These are phyloP conservation scores for Cantharellus cinnabarinus DNA, from an alignment of 768 basidiomycete species.

Conservation along the genomic window DNA sequence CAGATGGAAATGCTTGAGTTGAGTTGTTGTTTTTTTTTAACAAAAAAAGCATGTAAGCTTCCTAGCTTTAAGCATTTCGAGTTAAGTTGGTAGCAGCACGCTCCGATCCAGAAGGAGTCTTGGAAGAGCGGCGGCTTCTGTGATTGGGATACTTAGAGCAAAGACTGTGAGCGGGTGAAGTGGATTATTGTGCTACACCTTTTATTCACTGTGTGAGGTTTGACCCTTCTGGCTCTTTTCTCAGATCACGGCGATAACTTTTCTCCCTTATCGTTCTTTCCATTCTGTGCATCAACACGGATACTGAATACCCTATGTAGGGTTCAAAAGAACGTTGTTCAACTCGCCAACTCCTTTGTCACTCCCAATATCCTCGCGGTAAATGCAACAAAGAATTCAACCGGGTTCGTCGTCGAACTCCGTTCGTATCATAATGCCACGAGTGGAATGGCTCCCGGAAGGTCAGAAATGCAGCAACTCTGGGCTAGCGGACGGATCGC, in stretches of 20 bases:
- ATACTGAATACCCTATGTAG: conserved; percentile 22
- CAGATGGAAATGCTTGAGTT: too few species aligned
- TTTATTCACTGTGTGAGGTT: not conserved
- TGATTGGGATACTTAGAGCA: too few species aligned
- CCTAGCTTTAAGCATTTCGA: too few species aligned
- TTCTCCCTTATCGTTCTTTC: not conserved
- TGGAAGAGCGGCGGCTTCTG: too few species aligned
- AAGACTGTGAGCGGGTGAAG: too few species aligned
- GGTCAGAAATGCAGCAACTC: conserved; percentile 42
- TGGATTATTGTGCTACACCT: not conserved
- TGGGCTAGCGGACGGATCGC: too few species aligned
- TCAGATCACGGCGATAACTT: not conserved
- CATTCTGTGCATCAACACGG: not conserved
- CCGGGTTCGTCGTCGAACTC: conserved; percentile 89
- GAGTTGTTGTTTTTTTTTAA: too few species aligned
- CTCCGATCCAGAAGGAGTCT: too few species aligned
- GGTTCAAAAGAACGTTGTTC: conserved; percentile 96
- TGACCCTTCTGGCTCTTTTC: too few species aligned
- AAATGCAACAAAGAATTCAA: conserved; percentile 97
- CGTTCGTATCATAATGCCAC: conserved; percentile 94
- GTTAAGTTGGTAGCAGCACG: too few species aligned
- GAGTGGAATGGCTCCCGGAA: conserved; percentile 50
- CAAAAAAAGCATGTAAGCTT: too few species aligned
- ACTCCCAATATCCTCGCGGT: conserved; percentile 95
- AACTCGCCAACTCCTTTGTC: conserved; percentile 82